Conservation (phyloP, 208 protist genomes). For the Wallacemonas sp. region DNA sequence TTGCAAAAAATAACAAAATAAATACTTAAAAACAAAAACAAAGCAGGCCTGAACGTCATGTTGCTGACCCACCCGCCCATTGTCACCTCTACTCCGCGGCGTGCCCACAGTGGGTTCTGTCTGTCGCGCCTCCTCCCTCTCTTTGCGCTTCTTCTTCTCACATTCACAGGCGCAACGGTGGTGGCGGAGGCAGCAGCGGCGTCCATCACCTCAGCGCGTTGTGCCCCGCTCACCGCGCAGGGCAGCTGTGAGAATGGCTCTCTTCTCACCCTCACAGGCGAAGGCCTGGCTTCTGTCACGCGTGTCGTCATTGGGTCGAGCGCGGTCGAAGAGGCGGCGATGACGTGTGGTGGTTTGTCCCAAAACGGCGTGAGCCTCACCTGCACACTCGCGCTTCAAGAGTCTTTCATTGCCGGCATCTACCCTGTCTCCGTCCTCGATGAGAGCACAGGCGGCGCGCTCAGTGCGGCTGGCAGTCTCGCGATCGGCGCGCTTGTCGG, state of each 20-base stretch:
- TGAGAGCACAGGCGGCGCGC: background rate
- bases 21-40: too few species aligned
- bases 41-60: too few species aligned
- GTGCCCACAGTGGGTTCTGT: too few species aligned
- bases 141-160: conserved; percentile 1
- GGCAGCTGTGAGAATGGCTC: conserved; percentile 13
- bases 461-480: conserved; percentile 17
- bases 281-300: background rate
- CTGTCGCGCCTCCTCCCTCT: background rate
- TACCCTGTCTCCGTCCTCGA: conserved; percentile 23
- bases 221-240: background rate
- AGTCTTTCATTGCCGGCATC: conserved; percentile 1
- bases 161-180: conserved; percentile 7
- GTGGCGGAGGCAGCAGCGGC: background rate
- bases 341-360: conserved; percentile 8
- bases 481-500: background rate
- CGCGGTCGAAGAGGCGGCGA: background rate
- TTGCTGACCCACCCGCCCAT: background rate
- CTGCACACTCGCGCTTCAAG: conserved; percentile 18
- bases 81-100: background rate
- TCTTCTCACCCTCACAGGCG: conserved; percentile 15
- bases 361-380: background rate
- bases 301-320: conserved; percentile 18
- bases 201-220: background rate
- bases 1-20: too few species aligned